Evolutionary conservation across 768 basidiomycete genomes (phyloP).

Genomic region (Lactifluus echinatus): DNA sequence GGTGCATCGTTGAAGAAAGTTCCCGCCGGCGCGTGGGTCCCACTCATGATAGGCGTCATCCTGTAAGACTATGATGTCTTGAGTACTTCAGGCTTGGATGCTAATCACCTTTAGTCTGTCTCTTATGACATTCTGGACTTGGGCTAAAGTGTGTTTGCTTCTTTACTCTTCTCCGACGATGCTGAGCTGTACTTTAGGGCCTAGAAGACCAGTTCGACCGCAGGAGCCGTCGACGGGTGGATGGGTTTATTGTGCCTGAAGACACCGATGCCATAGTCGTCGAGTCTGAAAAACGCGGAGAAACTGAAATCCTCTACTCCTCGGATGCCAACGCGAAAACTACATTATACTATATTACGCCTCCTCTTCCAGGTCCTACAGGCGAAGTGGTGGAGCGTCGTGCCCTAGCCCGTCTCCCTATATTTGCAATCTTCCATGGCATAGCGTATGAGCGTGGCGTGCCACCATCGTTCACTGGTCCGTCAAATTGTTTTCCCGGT

Average conservation of each 20-base stretch:
- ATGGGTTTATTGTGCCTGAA: constrained; percentile 41
- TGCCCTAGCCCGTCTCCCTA: constrained; percentile 8
- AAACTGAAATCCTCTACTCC: background rate
- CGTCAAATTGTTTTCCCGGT: background rate
- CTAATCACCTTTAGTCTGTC: constrained; percentile 25
- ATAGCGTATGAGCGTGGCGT: constrained; percentile 16
- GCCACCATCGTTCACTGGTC: constrained; percentile 55
- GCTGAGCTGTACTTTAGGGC: constrained; percentile 21
- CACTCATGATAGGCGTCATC: constrained; percentile 46
- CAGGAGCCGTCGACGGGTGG: constrained; percentile 42
- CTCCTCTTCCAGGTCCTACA: background rate
- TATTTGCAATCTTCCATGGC: constrained; percentile 17
- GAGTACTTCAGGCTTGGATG: background rate
- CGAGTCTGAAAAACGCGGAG: background rate
- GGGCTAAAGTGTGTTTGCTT: constrained; percentile 41
- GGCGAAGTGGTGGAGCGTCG: constrained; percentile 5
- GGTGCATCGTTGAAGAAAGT: constrained; percentile 54
- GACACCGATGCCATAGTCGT: constrained; percentile 15
- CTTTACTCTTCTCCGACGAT: background rate
- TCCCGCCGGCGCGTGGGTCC: constrained; percentile 60
- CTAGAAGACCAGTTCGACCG: constrained; percentile 58
- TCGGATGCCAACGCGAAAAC: background rate
- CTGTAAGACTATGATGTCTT: constrained; percentile 35
- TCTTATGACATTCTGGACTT: constrained; percentile 57
- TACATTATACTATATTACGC: constrained; percentile 11